Evolutionary conservation across 2,329 filamentous ascomycete genomes (phyloP).

Genomic region (Alternaria postmessia): DNA sequence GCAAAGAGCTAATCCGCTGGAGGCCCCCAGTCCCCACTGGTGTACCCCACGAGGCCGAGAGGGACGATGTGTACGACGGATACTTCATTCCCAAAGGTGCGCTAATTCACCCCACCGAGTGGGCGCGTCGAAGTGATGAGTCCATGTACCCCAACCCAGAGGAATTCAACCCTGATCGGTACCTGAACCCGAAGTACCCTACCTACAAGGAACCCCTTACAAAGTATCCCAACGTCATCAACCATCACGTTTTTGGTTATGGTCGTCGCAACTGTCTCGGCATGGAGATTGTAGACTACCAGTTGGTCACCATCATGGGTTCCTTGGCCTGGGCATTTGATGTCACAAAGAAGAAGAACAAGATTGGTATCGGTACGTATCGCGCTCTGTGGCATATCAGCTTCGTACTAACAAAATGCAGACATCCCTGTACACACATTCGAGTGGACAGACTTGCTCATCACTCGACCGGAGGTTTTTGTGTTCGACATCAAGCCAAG

Average conservation of each 20-base stretch:
- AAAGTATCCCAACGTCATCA: slow-evolving; percentile 17
- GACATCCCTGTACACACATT: slow-evolving; percentile 1
- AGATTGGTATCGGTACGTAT: background rate
- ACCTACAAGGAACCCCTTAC: slow-evolving; percentile 23
- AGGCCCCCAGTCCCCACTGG: slow-evolving; percentile 24
- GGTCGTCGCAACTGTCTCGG: slow-evolving; percentile 23
- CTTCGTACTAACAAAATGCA: background rate
- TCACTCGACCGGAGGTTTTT: slow-evolving; percentile 3
- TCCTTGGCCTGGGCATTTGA: slow-evolving; percentile 26
- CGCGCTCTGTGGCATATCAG: background rate
- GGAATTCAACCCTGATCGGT: slow-evolving; percentile 65
- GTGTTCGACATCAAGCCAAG: slow-evolving; percentile 10
- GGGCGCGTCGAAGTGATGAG: slow-evolving; percentile 64
- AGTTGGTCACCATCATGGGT: slow-evolving; percentile 16
- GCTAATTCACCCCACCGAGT: slow-evolving; percentile 25
- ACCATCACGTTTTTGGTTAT: slow-evolving; percentile 21
- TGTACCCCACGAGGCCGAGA: slow-evolving; percentile 19
- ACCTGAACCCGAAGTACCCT: slow-evolving; percentile 49
- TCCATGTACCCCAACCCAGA: slow-evolving; percentile 67
- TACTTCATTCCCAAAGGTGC: slow-evolving; percentile 30
- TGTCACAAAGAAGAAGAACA: slow-evolving; percentile 9
- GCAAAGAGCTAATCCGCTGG: slow-evolving; percentile 31
- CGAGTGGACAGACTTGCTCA: slow-evolving; percentile 10
- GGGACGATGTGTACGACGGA: slow-evolving; percentile 27
- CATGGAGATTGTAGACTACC: slow-evolving; percentile 23